phyloP scores from a whole-genome alignment of 2,329 filamentous ascomycete genomes.

The Colletotrichum orchidophilum region DNA sequence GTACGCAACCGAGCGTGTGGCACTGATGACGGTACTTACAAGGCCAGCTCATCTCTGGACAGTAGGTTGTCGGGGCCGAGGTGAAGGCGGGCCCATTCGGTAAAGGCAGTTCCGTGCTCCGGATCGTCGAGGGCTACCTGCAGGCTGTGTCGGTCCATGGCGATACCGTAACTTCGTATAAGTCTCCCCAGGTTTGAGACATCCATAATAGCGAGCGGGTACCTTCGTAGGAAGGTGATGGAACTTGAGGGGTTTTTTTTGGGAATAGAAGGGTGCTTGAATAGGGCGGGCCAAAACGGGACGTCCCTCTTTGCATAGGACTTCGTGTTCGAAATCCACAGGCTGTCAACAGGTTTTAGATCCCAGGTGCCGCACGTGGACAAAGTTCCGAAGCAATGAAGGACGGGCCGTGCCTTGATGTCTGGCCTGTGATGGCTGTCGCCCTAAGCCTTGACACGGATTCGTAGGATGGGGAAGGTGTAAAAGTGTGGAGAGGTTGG shows the following conservation, averaged over 20 bases:
- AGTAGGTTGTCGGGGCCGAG: constrained; percentile 62
- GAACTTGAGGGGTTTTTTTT: background rate
- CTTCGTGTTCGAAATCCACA: constrained; percentile 3
- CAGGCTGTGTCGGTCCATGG: constrained; percentile 47
- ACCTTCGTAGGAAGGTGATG: background rate
- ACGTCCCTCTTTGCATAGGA: background rate
- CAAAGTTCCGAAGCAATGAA: constrained; percentile 19
- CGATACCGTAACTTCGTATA: constrained; percentile 43
- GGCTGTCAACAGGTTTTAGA: background rate
- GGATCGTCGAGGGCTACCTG: constrained; percentile 47
- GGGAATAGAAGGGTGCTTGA: background rate
- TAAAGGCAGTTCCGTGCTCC: constrained; percentile 46
- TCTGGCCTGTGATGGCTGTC: background rate
- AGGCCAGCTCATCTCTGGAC: constrained; percentile 61
- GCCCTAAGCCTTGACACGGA: background rate
- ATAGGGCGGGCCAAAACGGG: background rate
- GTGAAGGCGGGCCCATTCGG: constrained; percentile 60
- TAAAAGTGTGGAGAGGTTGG: background rate
- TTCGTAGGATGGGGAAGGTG: background rate
- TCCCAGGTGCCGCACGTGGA: constrained; percentile 9
- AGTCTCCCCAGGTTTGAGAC: constrained; percentile 34
- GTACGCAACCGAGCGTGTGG: background rate
- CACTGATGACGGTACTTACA: constrained; percentile 49
- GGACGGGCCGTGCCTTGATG: constrained; percentile 19
- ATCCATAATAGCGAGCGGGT: constrained; percentile 7